Evolutionary conservation across 768 basidiomycete species (phyloP).

Genomic region (Infundibulicybe gibba): DNA sequence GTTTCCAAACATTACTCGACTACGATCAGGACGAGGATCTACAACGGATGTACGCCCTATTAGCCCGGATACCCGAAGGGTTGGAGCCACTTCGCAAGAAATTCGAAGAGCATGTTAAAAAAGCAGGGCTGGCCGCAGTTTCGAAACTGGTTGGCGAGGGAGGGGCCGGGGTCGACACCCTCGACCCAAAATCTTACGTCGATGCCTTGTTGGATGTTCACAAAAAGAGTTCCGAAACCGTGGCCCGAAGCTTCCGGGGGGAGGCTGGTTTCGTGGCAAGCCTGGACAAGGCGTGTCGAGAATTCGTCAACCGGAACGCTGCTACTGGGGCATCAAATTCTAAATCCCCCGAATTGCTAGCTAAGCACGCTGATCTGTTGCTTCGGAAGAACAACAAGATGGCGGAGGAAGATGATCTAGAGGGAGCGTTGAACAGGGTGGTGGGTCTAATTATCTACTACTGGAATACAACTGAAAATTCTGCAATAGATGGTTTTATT

Average conservation of each 20-base stretch:
- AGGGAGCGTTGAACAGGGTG: conserved; percentile 86
- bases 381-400: conserved; percentile 95
- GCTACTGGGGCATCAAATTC: conserved; percentile 84
- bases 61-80: conserved; percentile 87
- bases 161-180: conserved; percentile 48
- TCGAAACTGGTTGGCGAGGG: conserved; percentile 65
- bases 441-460: conserved; percentile 43
- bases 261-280: conserved; percentile 93
- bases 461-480: conserved; percentile 23
- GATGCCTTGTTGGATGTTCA: conserved; percentile 91
- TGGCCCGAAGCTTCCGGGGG: conserved; percentile 83
- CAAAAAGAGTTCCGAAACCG: conserved; percentile 86
- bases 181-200: conserved; percentile 94
- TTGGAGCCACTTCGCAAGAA: conserved; percentile 87
- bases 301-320: conserved; percentile 92
- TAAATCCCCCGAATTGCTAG: conserved; percentile 89
- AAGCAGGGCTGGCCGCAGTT: conserved; percentile 79
- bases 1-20: conserved; percentile 86
- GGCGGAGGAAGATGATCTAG: conserved; percentile 87
- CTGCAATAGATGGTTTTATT: conserved; percentile 85
- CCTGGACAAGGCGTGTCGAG: conserved; percentile 91
- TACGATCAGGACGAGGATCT: conserved; percentile 94
- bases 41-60: conserved; percentile 91
- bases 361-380: conserved; percentile 87
- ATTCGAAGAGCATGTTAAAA: conserved; percentile 96